phyloP scores from a whole-genome alignment of 768 basidiomycete species.

The Porphyrellus cyaneotinctus region DNA sequence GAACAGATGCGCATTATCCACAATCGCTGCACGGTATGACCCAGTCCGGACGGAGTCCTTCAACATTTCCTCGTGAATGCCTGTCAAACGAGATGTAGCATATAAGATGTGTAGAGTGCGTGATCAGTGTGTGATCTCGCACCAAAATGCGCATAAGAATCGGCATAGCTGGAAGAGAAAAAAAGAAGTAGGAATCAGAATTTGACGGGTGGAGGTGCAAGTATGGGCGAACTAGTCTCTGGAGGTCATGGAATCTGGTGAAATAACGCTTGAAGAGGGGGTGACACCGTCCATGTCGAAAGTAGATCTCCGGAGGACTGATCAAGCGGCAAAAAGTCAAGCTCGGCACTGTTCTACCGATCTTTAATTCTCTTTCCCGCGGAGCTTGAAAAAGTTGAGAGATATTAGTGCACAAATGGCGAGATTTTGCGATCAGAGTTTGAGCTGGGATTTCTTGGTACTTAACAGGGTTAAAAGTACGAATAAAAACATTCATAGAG shows the following conservation, averaged over 20 bases:
- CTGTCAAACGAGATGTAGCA: constrained; percentile 36
- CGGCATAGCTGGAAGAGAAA: constrained; percentile 71
- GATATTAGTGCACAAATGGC: too few species aligned
- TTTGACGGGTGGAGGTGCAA: constrained; percentile 24
- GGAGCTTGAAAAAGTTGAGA: neutral
- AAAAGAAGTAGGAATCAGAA: constrained; percentile 38
- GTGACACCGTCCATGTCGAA: constrained; percentile 30
- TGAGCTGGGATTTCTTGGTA: too few species aligned
- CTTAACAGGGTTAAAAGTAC: too few species aligned
- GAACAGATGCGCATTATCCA: constrained; percentile 94
- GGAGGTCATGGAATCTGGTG: constrained; percentile 65
- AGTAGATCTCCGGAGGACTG: neutral
- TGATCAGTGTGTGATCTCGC: constrained; percentile 20
- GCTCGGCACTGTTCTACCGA: neutral
- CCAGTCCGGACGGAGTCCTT: constrained; percentile 95
- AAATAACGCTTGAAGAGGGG: constrained; percentile 24
- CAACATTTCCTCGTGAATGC: constrained; percentile 99
- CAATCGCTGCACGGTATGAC: constrained; percentile 91
- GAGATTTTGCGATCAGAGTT: neutral
- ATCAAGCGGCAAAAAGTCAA: neutral
- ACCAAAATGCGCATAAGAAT: constrained; percentile 96
- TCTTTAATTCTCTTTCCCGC: neutral
- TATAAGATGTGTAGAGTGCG: constrained; percentile 3
- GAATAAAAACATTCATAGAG: too few species aligned
- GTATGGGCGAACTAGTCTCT: constrained; percentile 74